Base-by-base conservation (phyloP, 2,329 filamentous ascomycete species). In the Helicocarpus griseus region DNA sequence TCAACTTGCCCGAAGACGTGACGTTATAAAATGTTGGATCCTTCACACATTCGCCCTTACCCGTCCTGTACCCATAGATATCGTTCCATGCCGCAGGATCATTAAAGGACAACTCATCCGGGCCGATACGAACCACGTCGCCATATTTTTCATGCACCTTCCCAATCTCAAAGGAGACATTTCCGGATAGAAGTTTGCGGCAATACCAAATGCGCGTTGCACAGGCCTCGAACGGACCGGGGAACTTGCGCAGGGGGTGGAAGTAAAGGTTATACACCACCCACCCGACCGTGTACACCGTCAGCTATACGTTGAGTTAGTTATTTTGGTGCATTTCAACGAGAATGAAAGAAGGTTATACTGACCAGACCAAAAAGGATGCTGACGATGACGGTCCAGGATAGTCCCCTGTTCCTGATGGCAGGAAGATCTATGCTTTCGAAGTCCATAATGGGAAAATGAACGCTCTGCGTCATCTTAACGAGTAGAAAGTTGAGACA, bases 81-180 rank as follows among this genome's bases (percentile, higher is more conserved):
- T 63, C 60, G 9, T 60, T 56, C 58, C 59, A 63, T 7, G 57
- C 62, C 6, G 48, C 48, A 17, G 55, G 44, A 28, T 45, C 54
- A 40, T 55, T 59, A 54, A 64, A 65, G 8, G 64, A 63, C 2
- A 71, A 55, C 40, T 67, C 61, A 17, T 60, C 58, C 1, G 69
- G 69, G 3, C 55, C 57, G 8, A 67, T 54, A 3, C 69, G 62
- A n/a, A 69, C 65, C 6, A 69, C 53, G 5, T 59, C 55, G 1
- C 65, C 68, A 50, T 69, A 68, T 29, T 59, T 50, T 11, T 57
- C 40, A 49, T 70, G 68, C 1, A 70, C 56, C 17, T 54, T 19
- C 19, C 49, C 38, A 31, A 54, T 53, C n/a, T 50, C 29, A 11
- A 39, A 21, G 19, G 48, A 43, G 11, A 53, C 24, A 13, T 51